Percentiles rank a stretch among this genome's conserved stretches.
Conservation (phyloP, 306 rosid genomes). For the Dalbergia cultrata region DNA sequence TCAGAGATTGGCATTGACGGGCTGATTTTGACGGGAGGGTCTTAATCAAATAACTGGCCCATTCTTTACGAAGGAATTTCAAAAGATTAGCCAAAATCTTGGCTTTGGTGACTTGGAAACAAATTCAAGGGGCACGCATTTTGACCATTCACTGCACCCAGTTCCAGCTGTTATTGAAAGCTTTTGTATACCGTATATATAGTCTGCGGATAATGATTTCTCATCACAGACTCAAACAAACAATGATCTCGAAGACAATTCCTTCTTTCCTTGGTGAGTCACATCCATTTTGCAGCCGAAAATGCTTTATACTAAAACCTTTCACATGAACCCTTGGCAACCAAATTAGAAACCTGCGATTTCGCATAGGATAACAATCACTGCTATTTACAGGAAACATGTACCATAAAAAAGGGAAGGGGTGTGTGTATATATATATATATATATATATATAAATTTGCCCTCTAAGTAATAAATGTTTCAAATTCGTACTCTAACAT, state of each 20-base stretch:
- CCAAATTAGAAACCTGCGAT: neutral
- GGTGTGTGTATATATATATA: no score
- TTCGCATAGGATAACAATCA: neutral
- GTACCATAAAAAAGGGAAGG: neutral
- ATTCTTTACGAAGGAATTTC: slow-evolving; percentile 54
- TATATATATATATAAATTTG: neutral
- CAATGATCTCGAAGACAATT: slow-evolving; percentile 31
- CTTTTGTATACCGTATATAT: slow-evolving; percentile 13
- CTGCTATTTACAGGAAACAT: neutral
- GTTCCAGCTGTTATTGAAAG: slow-evolving; percentile 40
- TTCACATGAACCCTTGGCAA: slow-evolving; percentile 58
- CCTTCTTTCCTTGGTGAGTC: slow-evolving; percentile 14
- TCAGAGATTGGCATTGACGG: slow-evolving; percentile 48
- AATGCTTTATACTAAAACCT: slow-evolving; percentile 39
- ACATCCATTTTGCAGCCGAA: slow-evolving; percentile 36
- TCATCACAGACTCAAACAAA: slow-evolving; percentile 16
- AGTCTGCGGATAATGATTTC: slow-evolving; percentile 37
- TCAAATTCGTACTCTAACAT: no score
- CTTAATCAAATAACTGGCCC: slow-evolving; percentile 43
- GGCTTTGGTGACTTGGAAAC: slow-evolving; percentile 50
- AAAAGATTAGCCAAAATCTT: slow-evolving; percentile 51
- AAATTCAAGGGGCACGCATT: slow-evolving; percentile 60
- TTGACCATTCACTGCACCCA: slow-evolving; percentile 57
- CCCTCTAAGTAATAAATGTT: no score
- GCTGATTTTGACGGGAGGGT: slow-evolving; percentile 4